Conservation (phyloP, 179 eudicot species). For the Monotropa hypopitys region DNA sequence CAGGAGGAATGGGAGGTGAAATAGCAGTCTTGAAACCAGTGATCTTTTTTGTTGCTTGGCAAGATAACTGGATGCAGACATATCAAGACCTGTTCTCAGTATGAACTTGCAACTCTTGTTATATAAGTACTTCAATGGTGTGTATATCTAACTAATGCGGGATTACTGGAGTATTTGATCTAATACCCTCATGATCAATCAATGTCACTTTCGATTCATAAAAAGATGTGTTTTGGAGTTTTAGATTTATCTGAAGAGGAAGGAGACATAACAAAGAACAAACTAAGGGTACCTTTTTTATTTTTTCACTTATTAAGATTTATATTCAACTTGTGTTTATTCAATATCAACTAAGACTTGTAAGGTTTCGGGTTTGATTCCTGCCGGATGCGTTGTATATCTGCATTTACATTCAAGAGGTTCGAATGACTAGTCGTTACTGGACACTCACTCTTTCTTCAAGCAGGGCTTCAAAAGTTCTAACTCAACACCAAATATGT, state of each 20-base stretch:
- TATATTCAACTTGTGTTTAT: no score
- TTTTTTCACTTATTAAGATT: no score
- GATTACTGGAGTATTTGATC: background rate
- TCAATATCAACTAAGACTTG: no score
- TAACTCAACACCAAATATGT: no score
- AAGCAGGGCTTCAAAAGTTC: no score
- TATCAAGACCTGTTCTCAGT: background rate
- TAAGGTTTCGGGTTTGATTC: no score
- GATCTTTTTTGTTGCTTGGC: background rate
- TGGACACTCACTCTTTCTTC: no score
- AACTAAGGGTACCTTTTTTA: no score
- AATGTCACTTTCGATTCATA: background rate
- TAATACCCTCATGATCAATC: background rate
- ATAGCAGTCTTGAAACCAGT: background rate
- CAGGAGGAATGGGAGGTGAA: background rate
- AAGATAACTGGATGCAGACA: background rate
- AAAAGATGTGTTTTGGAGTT: background rate
- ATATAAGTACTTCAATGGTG: background rate
- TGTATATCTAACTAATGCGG: background rate
- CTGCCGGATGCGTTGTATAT: no score
- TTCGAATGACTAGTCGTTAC: no score
- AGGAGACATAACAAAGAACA: background rate
- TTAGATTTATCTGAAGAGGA: background rate
- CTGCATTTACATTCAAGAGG: no score
- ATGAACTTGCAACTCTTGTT: background rate